Conservation (phyloP, 257 asterid species). For the Nicotiana benthamiana region DNA sequence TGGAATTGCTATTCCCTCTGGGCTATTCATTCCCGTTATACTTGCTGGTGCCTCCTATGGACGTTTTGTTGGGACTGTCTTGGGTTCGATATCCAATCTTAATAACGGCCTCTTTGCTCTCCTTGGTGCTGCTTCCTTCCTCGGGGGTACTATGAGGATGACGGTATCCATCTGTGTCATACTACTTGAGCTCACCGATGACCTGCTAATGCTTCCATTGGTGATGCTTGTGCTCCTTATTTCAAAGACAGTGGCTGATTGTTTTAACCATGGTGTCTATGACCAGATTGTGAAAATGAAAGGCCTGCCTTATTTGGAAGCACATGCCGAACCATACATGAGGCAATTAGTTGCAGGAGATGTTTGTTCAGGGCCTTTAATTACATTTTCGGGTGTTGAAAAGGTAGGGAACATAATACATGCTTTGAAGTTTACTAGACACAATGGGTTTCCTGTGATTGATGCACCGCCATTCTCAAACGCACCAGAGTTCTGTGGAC, state of each 20-base stretch:
- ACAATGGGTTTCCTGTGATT: slow-evolving; percentile 83
- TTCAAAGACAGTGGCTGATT: slow-evolving; percentile 86
- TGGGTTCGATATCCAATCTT: slow-evolving; percentile 56
- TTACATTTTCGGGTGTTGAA: slow-evolving; percentile 64
- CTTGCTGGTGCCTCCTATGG: slow-evolving; percentile 99
- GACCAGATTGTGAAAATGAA: slow-evolving; percentile 93
- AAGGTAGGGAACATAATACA: slow-evolving; percentile 68
- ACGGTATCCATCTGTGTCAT: slow-evolving; percentile 92
- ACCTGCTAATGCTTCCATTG: slow-evolving; percentile 82
- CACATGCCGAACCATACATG: slow-evolving; percentile 94
- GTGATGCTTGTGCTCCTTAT: slow-evolving; percentile 88
- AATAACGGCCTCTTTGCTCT: slow-evolving; percentile 74
- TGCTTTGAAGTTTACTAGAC: slow-evolving; percentile 51
- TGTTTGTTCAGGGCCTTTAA: slow-evolving; percentile 88
- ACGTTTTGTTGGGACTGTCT: slow-evolving; percentile 63
- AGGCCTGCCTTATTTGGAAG: slow-evolving; percentile 91
- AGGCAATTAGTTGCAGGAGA: slow-evolving; percentile 73
- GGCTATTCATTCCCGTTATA: slow-evolving; percentile 94
- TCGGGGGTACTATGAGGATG: slow-evolving; percentile 99
- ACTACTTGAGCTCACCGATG: slow-evolving; percentile 80
- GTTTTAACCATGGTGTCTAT: slow-evolving; percentile 77
- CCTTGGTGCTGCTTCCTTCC: slow-evolving; percentile 96
- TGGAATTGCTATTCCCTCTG: slow-evolving; percentile 95
- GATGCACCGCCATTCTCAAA: slow-evolving; percentile 86
- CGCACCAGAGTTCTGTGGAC: slow-evolving; percentile 74